Percentiles rank a stretch among this genome's conserved stretches.
Conservation (phyloP, 164 flowering plant species). For the Cinnamomum micranthum region DNA sequence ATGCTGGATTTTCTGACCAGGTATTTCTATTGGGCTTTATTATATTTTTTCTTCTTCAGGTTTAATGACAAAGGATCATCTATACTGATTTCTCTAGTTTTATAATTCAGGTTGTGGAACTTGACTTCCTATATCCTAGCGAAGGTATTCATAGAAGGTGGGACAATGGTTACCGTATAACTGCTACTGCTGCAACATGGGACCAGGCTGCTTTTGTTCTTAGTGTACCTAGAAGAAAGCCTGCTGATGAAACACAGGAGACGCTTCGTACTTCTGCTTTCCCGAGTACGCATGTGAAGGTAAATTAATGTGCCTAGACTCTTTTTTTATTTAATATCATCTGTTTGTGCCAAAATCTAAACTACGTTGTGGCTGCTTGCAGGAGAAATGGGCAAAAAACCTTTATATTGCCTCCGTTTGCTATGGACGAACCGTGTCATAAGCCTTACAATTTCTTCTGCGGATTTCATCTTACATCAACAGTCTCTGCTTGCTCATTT, state of each 20-base stretch:
- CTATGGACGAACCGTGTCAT: conserved; percentile 75
- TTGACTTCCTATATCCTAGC: conserved; percentile 87
- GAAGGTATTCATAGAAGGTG: conserved; percentile 91
- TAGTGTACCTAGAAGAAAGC: conserved; percentile 70
- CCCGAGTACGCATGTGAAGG: conserved; percentile 89
- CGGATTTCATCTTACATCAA: conserved; percentile 12
- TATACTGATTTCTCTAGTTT: too few species aligned
- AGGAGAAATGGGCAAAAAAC: conserved; percentile 84
- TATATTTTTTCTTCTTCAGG: too few species aligned
- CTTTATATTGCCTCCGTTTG: conserved; percentile 70
- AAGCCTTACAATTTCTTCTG: conserved; percentile 15
- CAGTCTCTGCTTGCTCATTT: neutral
- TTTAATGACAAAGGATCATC: too few species aligned
- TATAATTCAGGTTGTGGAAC: conserved; percentile 63
- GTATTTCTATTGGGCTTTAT: conserved; percentile 21
- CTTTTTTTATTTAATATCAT: neutral
- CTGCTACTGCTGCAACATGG: conserved; percentile 83
- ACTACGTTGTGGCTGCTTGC: conserved; percentile 18
- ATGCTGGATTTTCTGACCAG: conserved; percentile 89
- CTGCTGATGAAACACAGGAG: conserved; percentile 80
- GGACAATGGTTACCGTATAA: conserved; percentile 86
- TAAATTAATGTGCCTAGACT: neutral
- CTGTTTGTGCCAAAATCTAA: neutral
- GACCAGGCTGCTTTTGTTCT: conserved; percentile 92
- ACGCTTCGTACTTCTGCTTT: conserved; percentile 84